phyloP scores from a whole-genome alignment of 2,329 filamentous ascomycete genomes.

The Penicillium brevicompactum region DNA sequence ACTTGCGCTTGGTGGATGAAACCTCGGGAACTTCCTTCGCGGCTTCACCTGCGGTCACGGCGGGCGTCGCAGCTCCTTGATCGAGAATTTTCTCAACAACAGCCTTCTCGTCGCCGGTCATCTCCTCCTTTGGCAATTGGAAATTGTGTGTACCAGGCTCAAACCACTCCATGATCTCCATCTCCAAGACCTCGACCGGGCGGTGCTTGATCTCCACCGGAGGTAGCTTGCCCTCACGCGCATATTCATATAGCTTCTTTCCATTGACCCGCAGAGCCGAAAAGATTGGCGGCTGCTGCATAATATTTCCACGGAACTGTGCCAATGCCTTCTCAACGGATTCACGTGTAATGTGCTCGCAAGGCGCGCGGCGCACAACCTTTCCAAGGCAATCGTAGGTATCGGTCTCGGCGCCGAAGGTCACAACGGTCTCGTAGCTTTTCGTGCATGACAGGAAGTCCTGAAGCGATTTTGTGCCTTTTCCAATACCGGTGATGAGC shows the following conservation, averaged over 20 bases:
- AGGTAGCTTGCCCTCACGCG: conserved; percentile 81
- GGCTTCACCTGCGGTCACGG: conserved; percentile 37
- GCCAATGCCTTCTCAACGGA: conserved; percentile 75
- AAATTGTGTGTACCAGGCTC: conserved; percentile 79
- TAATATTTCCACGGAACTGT: conserved; percentile 77
- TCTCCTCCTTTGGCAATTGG: conserved; percentile 78
- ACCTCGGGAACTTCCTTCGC: conserved; percentile 13
- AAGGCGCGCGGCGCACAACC: conserved; percentile 72
- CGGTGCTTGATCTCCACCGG: conserved; percentile 81
- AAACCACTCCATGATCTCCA: conserved; percentile 82
- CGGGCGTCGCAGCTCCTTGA: conserved; percentile 34
- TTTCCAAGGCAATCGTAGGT: conserved; percentile 88
- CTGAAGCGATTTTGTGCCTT: conserved; percentile 79
- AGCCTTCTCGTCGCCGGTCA: conserved; percentile 71
- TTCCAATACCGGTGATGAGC: conserved; percentile 83
- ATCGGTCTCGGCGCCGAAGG: conserved; percentile 92
- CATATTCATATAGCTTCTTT: conserved; percentile 95
- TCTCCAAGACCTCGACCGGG: conserved; percentile 72
- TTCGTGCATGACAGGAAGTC: conserved; percentile 88
- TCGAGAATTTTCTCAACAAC: conserved; percentile 69
- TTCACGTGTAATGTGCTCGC: conserved; percentile 78
- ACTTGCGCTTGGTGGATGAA: conserved; percentile 37
- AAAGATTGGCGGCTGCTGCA: conserved; percentile 90
- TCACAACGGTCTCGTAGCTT: conserved; percentile 82
- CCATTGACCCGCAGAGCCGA: conserved; percentile 91